phyloP scores from a whole-genome alignment of 805 yeast genomes.

The Diddensiella santjacobensis region DNA sequence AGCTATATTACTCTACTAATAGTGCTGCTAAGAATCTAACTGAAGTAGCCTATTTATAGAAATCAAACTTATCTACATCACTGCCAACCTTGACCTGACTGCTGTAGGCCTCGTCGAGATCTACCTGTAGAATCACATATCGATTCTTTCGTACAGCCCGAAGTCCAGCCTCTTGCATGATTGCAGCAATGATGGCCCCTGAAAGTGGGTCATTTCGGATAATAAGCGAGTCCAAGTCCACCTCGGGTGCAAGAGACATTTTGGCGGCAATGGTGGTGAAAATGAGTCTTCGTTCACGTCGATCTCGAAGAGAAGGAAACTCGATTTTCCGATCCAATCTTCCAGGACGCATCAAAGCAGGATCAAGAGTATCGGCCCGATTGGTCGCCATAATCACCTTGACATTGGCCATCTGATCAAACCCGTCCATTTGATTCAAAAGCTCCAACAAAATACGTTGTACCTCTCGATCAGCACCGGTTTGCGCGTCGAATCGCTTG shows the following conservation, averaged over 20 bases:
- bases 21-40: conserved; percentile 43
- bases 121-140: conserved; percentile 92
- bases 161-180: conserved; percentile 99
- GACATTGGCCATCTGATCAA: conserved; percentile 91
- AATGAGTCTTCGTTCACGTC: conserved; percentile 96
- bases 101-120: conserved; percentile 96
- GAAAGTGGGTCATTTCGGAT: conserved; percentile 95
- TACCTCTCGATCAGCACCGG: conserved; percentile 99
- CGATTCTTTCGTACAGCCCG: conserved; percentile 98
- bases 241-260: conserved; percentile 98
- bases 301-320: conserved; percentile 91
- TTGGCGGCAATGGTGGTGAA: conserved; percentile 94
- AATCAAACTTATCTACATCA: conserved; percentile 96
- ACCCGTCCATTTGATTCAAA: conserved; percentile 98
- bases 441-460: conserved; percentile 95
- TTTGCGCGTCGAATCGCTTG: conserved; percentile 98
- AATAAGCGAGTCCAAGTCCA: conserved; percentile 89
- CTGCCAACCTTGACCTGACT: conserved; percentile 93
- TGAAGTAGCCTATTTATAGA: conserved; percentile 63
- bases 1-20: conserved; percentile 52
- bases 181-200: conserved; percentile 95
- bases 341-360: conserved; percentile 97
- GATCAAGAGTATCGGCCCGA: conserved; percentile 98
- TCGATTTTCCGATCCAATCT: conserved; percentile 97
- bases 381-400: conserved; percentile 99